Evolutionary conservation across 805 yeast genomes (phyloP), one percentile per base, ranked within the genome.

Genomic region (Yarrowia sp.): DNA sequence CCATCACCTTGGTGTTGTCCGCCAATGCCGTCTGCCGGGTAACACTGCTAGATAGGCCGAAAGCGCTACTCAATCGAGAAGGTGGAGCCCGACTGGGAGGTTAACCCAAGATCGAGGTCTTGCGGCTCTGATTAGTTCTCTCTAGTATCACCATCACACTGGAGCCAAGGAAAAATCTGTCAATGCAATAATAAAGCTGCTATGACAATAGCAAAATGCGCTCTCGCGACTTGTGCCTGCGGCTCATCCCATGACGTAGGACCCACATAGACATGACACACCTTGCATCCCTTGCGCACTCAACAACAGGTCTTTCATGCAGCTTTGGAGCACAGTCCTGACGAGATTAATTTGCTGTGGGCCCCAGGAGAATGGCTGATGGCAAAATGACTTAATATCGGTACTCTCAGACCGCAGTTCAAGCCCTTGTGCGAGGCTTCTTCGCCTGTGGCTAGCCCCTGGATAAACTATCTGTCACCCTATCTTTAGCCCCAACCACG

Each of bases 221-320:
- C 35, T 14, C 36, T 48, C 11, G 17, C 54, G 26, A 19, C 54
- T 19, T 17, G 54, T 48, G 30, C 54, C 38, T 48, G 54, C 54
- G 54, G 54, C 54, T 48, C 54, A 48, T 51, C 43, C 59, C 43
- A 51, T 51, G 59, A 51, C 43, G 59, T 51, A 51, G 59, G 59
- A 51, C 59, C 59, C 59, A 51, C 59, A 51, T 22, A 51, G 56
- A 51, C 44, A 35, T 51, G 43, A 51, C 59, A 51, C 59, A 51
- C 59, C 22, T 22, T 51, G 59, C 59, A 11, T 35, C 21, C 24
- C 16, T 22, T 16, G 59, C n/a, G 59, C 59, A 51, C 44, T 22
- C 43, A 51, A 51, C 59, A 51, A 48, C 54, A 48, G 59, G 59
- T 35, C 43, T 24, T n/a, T 35, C 7, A 22, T 51, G 59, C 59